These are phyloP conservation scores for Colletotrichum truncatum DNA, from an alignment of 2,329 filamentous ascomycete genomes.

Conservation along the genomic window DNA sequence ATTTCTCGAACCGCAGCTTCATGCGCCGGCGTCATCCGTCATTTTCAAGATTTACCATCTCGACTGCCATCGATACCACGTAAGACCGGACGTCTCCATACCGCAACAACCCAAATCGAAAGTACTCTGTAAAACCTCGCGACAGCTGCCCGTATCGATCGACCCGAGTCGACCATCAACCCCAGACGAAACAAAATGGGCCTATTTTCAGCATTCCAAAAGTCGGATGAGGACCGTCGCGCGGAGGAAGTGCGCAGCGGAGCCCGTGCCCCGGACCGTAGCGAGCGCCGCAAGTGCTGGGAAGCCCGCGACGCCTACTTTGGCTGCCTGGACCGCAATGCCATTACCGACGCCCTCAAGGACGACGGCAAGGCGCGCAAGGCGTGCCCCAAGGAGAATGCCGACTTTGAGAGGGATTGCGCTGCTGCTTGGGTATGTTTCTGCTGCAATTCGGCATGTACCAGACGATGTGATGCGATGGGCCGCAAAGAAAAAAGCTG, in stretches of 20 bases:
- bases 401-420: slow-evolving; percentile 84
- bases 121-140: too few relatives aligned
- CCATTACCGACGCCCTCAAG: slow-evolving; percentile 75
- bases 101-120: too few relatives aligned
- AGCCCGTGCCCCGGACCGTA: slow-evolving; percentile 82
- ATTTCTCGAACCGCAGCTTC: too few relatives aligned
- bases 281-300: slow-evolving; percentile 87
- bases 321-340: slow-evolving; percentile 81
- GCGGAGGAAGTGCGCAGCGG: slow-evolving; percentile 65
- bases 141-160: too few relatives aligned
- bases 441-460: too few relatives aligned
- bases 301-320: slow-evolving; percentile 90
- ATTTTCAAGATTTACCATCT: too few relatives aligned
- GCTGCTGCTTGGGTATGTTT: slow-evolving; percentile 86
- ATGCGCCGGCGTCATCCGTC: background rate
- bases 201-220: slow-evolving; percentile 52
- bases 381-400: slow-evolving; percentile 50
- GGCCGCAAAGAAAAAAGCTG: background rate
- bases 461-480: background rate
- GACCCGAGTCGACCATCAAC: too few relatives aligned
- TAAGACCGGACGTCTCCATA: too few relatives aligned
- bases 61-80: too few relatives aligned
- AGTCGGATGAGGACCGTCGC: slow-evolving; percentile 54
- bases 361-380: slow-evolving; percentile 49
- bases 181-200: slow-evolving; percentile 49